phyloP scores from a whole-genome alignment of 257 asterid species.

The Avicennia marina region DNA sequence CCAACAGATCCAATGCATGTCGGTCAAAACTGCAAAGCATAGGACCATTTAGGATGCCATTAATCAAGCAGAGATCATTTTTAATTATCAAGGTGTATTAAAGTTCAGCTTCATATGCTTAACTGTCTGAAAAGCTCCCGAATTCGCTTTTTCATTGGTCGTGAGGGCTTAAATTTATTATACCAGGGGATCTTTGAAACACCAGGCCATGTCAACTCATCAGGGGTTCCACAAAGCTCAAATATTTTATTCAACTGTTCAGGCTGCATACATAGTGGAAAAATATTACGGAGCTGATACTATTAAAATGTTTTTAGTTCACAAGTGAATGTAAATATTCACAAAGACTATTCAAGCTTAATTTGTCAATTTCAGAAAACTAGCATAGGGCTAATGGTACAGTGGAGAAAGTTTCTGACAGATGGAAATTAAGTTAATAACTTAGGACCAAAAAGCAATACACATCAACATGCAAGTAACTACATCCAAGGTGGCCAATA shows the following conservation, averaged over 20 bases:
- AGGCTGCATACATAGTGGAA: conserved; percentile 43
- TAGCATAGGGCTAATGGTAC: too few species aligned
- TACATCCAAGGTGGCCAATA: too few species aligned
- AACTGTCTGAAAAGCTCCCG: conserved; percentile 89
- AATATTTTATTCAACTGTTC: conserved; percentile 89
- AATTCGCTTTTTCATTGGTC: conserved; percentile 74
- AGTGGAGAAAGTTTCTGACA: too few species aligned
- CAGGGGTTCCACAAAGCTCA: conserved; percentile 98
- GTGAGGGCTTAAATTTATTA: conserved; percentile 85
- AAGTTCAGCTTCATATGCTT: conserved; percentile 31
- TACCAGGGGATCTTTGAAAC: conserved; percentile 96
- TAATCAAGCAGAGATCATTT: conserved; percentile 5
- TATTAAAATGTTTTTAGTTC: background rate
- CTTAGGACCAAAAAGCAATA: too few species aligned
- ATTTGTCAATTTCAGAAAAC: too few species aligned
- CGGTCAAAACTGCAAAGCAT: conserved; percentile 67
- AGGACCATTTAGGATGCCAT: conserved; percentile 21
- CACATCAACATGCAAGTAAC: too few species aligned
- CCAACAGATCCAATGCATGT: conserved; percentile 87
- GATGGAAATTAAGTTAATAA: too few species aligned
- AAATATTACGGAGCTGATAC: background rate
- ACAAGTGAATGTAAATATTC: too few species aligned
- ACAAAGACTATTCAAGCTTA: too few species aligned
- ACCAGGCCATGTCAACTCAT: conserved; percentile 95
- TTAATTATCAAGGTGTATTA: background rate